phyloP scores from a whole-genome alignment of 306 rosid genomes.

The Astragalus glycyphyllos region DNA sequence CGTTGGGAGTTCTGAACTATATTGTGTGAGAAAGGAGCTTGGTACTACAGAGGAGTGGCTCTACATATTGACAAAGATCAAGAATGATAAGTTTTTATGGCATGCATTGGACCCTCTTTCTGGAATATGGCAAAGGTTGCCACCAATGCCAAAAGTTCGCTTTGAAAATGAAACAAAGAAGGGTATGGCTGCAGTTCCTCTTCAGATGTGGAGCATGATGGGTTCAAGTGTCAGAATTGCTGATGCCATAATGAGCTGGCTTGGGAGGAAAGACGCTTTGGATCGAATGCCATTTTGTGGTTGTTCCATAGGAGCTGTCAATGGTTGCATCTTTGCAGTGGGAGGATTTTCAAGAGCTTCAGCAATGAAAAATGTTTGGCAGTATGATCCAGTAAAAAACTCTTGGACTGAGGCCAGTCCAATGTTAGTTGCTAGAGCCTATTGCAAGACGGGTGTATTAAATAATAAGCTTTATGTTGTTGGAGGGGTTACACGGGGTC shows the following conservation, averaged over 20 bases:
- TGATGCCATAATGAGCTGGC: conserved; percentile 43
- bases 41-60: conserved; percentile 52
- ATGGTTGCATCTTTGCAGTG: conserved; percentile 51
- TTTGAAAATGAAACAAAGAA: conserved; percentile 38
- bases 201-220: conserved; percentile 40
- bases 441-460: conserved; percentile 48
- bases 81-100: conserved; percentile 51
- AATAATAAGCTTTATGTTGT: conserved; percentile 54
- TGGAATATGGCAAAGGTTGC: conserved; percentile 50
- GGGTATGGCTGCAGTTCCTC: conserved; percentile 41
- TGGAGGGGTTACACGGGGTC: conserved; percentile 53
- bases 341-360: conserved; percentile 57
- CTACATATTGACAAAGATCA: conserved; percentile 46
- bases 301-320: conserved; percentile 48
- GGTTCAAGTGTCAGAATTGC: conserved; percentile 41
- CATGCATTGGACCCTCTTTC: conserved; percentile 48
- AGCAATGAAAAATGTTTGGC: conserved; percentile 50
- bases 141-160: conserved; percentile 44
- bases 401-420: conserved; percentile 47
- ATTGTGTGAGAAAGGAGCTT: conserved; percentile 46
- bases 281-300: conserved; percentile 50
- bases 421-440: conserved; percentile 53
- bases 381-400: conserved; percentile 51
- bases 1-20: conserved; percentile 44
- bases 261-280: conserved; percentile 39